Percentiles rank a stretch among this genome's conserved stretches.
These are phyloP conservation scores for Angomonas ambiguus DNA, from an alignment of 208 protist species.

Conservation along the genomic window DNA sequence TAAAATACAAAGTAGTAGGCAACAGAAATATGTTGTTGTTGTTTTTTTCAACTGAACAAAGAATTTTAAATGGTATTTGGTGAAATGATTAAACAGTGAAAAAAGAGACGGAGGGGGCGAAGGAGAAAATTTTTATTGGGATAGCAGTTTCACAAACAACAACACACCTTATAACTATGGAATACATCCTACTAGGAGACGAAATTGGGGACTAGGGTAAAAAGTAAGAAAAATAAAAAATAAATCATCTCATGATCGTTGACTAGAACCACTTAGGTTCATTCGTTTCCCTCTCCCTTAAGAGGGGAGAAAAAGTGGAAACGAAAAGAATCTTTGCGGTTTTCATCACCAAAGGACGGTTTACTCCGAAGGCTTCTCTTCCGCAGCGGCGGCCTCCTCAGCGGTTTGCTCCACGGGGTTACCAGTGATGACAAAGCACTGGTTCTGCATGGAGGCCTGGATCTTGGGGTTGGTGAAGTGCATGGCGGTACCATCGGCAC, in stretches of 20 bases:
- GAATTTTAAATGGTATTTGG: neutral
- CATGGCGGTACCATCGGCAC: constrained; percentile 93
- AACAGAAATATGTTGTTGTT: neutral
- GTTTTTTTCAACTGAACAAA: no score
- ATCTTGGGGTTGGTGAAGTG: constrained; percentile 98
- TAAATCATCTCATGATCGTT: constrained; percentile 7
- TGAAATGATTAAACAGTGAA: neutral
- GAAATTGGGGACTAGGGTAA: neutral
- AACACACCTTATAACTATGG: no score
- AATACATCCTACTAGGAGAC: no score
- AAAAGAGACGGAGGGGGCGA: constrained; percentile 5
- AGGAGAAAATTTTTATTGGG: no score
- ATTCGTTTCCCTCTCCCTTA: no score
- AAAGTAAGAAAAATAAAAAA: constrained; percentile 14
- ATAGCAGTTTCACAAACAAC: no score
- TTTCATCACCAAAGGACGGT: neutral
- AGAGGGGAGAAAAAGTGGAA: constrained; percentile 22
- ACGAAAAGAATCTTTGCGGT: neutral
- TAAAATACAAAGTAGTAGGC: constrained; percentile 5
- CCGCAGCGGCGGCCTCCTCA: constrained; percentile 60
- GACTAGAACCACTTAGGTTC: no score
- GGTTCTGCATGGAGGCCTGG: constrained; percentile 93
- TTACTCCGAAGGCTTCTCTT: constrained; percentile 18
- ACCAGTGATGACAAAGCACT: constrained; percentile 97
- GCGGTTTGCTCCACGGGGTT: constrained; percentile 75